Conservation (phyloP, 768 basidiomycete species). For the Tricholoma hemisulphureum region DNA sequence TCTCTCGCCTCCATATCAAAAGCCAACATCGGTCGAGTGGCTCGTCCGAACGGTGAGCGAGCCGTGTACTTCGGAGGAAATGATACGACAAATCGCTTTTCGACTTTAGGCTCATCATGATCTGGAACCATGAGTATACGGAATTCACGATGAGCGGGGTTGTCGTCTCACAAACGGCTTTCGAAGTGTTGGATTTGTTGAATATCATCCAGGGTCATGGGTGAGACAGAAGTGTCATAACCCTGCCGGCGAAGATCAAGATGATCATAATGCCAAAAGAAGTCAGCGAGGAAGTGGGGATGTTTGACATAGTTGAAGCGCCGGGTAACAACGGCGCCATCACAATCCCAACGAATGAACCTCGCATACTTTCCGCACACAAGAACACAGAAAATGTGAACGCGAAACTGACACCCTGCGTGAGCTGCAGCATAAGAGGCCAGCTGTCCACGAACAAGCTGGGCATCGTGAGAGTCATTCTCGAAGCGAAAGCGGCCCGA, state of each 20-base stretch:
- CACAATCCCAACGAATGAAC: constrained; percentile 36
- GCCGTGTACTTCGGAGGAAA: constrained; percentile 9
- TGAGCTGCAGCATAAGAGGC: neutral
- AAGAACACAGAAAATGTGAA: constrained; percentile 28
- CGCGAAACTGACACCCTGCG: constrained; percentile 26
- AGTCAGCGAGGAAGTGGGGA: constrained; percentile 15
- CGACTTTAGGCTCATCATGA: neutral
- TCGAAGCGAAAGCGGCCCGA: too few species aligned
- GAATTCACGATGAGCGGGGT: neutral
- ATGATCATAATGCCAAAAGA: constrained; percentile 25
- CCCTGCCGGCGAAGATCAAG: constrained; percentile 15
- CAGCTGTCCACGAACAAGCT: neutral
- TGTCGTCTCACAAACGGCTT: neutral
- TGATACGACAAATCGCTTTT: constrained; percentile 9
- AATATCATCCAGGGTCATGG: neutral
- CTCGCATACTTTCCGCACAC: constrained; percentile 24
- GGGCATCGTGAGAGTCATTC: neutral
- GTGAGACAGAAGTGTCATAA: constrained; percentile 15
- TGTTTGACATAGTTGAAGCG: constrained; percentile 20
- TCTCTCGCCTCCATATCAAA: constrained; percentile 9
- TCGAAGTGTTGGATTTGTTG: constrained; percentile 1
- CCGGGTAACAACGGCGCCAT: constrained; percentile 26
- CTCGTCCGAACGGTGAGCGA: constrained; percentile 18
- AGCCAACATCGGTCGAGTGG: constrained; percentile 22
- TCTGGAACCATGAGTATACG: neutral